A percentile compares a stretch with the other conserved stretches of the same genome.
Evolutionary conservation across 805 yeast genomes (phyloP).

Genomic region (Vanderwaltozyma polyspora): DNA sequence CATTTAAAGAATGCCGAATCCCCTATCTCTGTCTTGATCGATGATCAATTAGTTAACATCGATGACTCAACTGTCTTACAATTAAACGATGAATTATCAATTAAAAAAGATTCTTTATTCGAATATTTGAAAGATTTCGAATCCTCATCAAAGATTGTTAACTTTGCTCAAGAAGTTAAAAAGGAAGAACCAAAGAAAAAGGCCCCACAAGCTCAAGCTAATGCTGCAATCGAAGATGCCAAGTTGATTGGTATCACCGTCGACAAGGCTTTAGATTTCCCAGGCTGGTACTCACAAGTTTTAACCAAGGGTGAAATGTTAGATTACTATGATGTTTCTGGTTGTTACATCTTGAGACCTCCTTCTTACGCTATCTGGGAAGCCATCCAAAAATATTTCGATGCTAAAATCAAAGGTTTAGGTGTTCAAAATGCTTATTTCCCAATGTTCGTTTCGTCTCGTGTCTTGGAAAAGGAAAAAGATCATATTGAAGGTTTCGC

Average conservation of each 20-base stretch:
- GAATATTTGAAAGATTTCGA: constrained; percentile 31
- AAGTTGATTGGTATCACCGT: constrained; percentile 93
- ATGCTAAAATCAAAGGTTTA: constrained; percentile 63
- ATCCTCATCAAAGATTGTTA: constrained; percentile 35
- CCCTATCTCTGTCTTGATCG: constrained; percentile 22
- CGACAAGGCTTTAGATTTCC: constrained; percentile 82
- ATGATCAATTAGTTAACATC: constrained; percentile 29
- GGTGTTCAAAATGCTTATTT: constrained; percentile 94
- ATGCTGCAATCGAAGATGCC: constrained; percentile 66
- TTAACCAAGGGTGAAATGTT: constrained; percentile 95
- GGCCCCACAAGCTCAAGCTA: constrained; percentile 13
- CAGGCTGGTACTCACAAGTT: constrained; percentile 96
- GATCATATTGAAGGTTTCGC: constrained; percentile 99
- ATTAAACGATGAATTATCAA: constrained; percentile 18
- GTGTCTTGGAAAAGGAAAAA: constrained; percentile 92
- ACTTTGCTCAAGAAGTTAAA: constrained; percentile 32
- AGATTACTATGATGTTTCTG: constrained; percentile 97
- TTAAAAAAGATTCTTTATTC: constrained; percentile 19
- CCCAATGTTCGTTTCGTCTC: constrained; percentile 95
- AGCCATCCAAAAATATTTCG: constrained; percentile 78
- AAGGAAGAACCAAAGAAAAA: constrained; percentile 27
- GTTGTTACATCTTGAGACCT: constrained; percentile 96
- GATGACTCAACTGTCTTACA: constrained; percentile 24
- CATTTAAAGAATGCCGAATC: constrained; percentile 30
- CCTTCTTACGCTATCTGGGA: constrained; percentile 94